Base-by-base conservation (phyloP, 768 basidiomycete species). In the Boletus sp. region DNA sequence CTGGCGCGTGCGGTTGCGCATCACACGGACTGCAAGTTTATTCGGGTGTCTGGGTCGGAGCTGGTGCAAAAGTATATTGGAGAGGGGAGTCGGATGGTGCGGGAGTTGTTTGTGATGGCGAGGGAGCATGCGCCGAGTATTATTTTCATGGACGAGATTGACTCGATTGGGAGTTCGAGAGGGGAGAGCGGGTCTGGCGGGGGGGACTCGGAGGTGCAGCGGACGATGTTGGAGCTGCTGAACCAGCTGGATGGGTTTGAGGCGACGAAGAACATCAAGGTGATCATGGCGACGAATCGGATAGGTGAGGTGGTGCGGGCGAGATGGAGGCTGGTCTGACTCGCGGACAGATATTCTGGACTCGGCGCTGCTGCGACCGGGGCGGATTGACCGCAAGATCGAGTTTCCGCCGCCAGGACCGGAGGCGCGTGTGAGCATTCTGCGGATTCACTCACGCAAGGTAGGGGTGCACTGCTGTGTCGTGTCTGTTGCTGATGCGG, bases 121-220 rank as follows among this genome's bases (percentile, higher is more conserved):
- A 74, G 94, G 57, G 96, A 98, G 70, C 93, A 97, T 65, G 96
- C 96, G 33, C 96, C 96, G 34, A 90, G 89, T 71, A 97, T 98
- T 74, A 97, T 98, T 69, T 98, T 98, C 78, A 97, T 98, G 95
- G 96, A 98, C 70, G 96, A 98, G 74, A 98, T 98, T 59, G 96
- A 98, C 74, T 93, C 91, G 19, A 98, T 98, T 66, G 96, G 96
- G 51, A 90, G 87, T 58, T 93, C 92, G 58, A 75, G 95, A 68
- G 93, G 95, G 11, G 91, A 94, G 60, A 75, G 79, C 32, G 85
- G 85, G 8, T 79, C 71, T 74, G 89, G 90, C 21, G 86, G 86
- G 39, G 90, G 91, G 2, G 91, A 94, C 64, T 90, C 87, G 4
- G 92, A 93, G 70, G 91, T 93, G 54, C 90, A 94, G 75, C 75